Evolutionary conservation across 1,139 yeast species (phyloP).

Genomic region (Scheffersomyces parashehatae): DNA sequence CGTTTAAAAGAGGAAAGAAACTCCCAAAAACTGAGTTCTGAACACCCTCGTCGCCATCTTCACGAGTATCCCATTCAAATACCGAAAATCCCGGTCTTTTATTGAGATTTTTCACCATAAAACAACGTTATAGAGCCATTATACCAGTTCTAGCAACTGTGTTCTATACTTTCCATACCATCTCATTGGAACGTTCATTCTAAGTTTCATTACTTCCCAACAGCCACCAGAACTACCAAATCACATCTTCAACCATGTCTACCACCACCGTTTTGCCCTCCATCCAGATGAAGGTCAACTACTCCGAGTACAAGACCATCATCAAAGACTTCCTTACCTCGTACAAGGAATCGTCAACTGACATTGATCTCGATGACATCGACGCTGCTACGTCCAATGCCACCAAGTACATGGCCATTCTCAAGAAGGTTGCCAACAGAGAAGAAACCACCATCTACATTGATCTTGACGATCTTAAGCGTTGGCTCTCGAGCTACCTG

Average conservation of each 20-base stretch:
- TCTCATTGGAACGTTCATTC: not conserved
- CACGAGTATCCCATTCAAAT: too few relatives aligned
- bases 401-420: conserved; percentile 74
- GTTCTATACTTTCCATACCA: too few relatives aligned
- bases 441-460: conserved; percentile 66
- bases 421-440: conserved; percentile 84
- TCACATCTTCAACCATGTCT: conserved; percentile 19
- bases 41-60: too few relatives aligned
- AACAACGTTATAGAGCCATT: too few relatives aligned
- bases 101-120: not conserved
- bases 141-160: too few relatives aligned
- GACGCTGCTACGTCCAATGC: conserved; percentile 13
- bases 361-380: conserved; percentile 16
- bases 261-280: conserved; percentile 50
- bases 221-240: conserved; percentile 2
- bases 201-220: conserved; percentile 1
- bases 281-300: conserved; percentile 63
- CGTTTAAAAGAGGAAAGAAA: too few relatives aligned
- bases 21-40: too few relatives aligned
- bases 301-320: conserved; percentile 51
- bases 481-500: conserved; percentile 55
- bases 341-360: conserved; percentile 47
- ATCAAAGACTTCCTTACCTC: conserved; percentile 61
- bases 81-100: not conserved
- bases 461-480: conserved; percentile 81